phyloP scores from a whole-genome alignment of 2,329 filamentous ascomycete species.

The Fusarium sp. region DNA sequence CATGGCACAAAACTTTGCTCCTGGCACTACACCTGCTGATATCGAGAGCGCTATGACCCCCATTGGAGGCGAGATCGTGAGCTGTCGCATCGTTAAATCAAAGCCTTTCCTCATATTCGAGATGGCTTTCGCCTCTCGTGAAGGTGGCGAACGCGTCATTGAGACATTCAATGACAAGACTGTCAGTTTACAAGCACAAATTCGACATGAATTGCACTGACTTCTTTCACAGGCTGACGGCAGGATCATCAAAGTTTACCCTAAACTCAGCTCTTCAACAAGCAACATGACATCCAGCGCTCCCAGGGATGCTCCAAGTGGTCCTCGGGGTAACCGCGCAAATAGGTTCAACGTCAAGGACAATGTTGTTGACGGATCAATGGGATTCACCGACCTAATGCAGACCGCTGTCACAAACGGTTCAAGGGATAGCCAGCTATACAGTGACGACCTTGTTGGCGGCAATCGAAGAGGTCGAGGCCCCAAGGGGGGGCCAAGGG shows the following conservation, averaged over 20 bases:
- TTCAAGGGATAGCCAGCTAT: slow-evolving; percentile 55
- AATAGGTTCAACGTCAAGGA: slow-evolving; percentile 46
- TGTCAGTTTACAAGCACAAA: slow-evolving; percentile 47
- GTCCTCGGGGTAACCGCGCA: slow-evolving; percentile 46
- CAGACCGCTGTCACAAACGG: slow-evolving; percentile 44
- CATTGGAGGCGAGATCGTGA: slow-evolving; percentile 74
- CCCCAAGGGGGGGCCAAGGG: slow-evolving; percentile 30
- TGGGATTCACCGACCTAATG: slow-evolving; percentile 65
- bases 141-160: slow-evolving; percentile 80
- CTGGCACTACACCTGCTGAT: slow-evolving; percentile 83
- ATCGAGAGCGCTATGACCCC: slow-evolving; percentile 85
- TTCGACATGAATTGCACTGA: slow-evolving; percentile 1
- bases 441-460: slow-evolving; percentile 62
- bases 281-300: slow-evolving; percentile 45
- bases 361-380: slow-evolving; percentile 63
- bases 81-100: slow-evolving; percentile 75
- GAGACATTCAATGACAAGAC: slow-evolving; percentile 82
- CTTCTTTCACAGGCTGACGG: slow-evolving; percentile 72
- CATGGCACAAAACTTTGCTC: slow-evolving; percentile 84
- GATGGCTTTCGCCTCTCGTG: slow-evolving; percentile 77
- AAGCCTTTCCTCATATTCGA: slow-evolving; percentile 81
- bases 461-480: slow-evolving; percentile 46
- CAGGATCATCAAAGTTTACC: slow-evolving; percentile 77
- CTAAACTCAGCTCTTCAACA: slow-evolving; percentile 63
- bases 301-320: slow-evolving; percentile 42